Conservation (phyloP, 257 asterid genomes). For the Solanum pennellii region DNA sequence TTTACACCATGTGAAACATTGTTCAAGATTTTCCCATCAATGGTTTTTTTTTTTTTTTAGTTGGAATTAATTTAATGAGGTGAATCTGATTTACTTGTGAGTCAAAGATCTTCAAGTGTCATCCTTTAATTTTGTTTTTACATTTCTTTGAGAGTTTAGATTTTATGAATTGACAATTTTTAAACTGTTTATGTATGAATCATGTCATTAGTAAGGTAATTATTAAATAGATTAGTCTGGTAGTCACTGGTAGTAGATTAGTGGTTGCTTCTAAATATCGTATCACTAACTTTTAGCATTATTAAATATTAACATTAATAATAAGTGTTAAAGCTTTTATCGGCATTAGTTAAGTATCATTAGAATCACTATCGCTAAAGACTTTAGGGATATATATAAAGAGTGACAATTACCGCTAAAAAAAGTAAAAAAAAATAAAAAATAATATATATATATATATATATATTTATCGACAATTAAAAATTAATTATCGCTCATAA, state of each 20-base stretch:
- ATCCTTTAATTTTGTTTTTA: background rate
- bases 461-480: too few species aligned
- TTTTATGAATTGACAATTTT: background rate
- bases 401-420: too few species aligned
- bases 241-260: background rate
- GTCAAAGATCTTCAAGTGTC: conserved; percentile 27
- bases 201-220: background rate
- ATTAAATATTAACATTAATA: too few species aligned
- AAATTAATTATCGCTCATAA: too few species aligned
- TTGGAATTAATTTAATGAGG: conserved; percentile 3
- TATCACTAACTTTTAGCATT: too few species aligned
- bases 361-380: too few species aligned
- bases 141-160: background rate
- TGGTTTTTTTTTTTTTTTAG: background rate
- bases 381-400: too few species aligned
- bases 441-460: too few species aligned
- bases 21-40: background rate
- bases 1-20: background rate
- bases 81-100: conserved; percentile 12
- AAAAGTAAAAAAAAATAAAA: too few species aligned
- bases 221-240: background rate
- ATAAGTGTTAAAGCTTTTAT: too few species aligned
- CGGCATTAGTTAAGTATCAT: too few species aligned
- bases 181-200: background rate
- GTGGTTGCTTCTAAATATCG: background rate